Evolutionary conservation across 2,329 filamentous ascomycete genomes (phyloP).

Genomic region (Lecanicillium sp.): DNA sequence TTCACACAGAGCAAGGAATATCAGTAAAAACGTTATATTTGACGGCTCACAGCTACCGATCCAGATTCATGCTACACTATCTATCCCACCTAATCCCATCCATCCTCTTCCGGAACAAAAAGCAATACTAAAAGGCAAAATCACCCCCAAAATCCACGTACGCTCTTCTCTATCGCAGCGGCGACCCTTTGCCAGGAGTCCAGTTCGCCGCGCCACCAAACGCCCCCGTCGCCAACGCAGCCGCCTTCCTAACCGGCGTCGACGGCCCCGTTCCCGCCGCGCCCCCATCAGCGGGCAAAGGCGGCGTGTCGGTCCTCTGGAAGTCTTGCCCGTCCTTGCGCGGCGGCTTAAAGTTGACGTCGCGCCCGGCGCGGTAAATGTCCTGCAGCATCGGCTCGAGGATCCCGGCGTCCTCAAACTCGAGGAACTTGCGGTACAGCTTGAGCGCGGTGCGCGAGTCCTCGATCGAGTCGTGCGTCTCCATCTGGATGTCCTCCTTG

Average conservation of each 20-base stretch:
- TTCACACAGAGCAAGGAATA: too few relatives aligned
- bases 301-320: conserved; percentile 46
- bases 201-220: conserved; percentile 32
- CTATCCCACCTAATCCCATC: too few relatives aligned
- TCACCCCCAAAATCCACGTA: background rate
- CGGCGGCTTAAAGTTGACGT: conserved; percentile 44
- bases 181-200: conserved; percentile 39
- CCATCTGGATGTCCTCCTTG: conserved; percentile 87
- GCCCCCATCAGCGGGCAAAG: conserved; percentile 33
- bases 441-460: conserved; percentile 87
- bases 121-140: too few relatives aligned
- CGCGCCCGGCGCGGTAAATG: conserved; percentile 56
- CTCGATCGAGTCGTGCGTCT: conserved; percentile 91
- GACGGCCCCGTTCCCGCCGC: conserved; percentile 26
- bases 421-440: conserved; percentile 81
- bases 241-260: conserved; percentile 38
- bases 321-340: conserved; percentile 36
- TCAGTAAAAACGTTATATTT: too few relatives aligned
- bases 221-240: conserved; percentile 24
- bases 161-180: conserved; percentile 17
- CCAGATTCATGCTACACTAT: too few relatives aligned
- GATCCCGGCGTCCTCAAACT: conserved; percentile 80
- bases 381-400: conserved; percentile 78
- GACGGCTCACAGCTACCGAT: too few relatives aligned
- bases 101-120: too few relatives aligned